Evolutionary conservation across 2,329 filamentous ascomycete genomes (phyloP), one percentile per base, ranked within the genome.

Genomic region (Penicillium corylophilum): DNA sequence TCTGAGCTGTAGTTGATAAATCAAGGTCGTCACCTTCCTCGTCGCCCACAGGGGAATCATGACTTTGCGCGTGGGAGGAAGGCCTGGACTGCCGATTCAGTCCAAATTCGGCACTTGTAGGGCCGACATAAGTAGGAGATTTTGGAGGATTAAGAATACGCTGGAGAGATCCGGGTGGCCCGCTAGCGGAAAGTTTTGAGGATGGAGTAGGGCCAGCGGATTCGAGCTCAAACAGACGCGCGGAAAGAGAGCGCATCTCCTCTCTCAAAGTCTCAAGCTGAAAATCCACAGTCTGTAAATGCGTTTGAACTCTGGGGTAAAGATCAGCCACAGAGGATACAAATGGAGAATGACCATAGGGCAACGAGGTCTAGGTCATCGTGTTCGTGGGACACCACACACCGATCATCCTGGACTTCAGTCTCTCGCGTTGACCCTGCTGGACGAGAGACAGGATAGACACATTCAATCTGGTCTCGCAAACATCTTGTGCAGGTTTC

Each of bases 401-500:
- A 64, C 66, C 55, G 44, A 24, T 63, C 62, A 56, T 65, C 53
- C 16, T 57, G 55, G 5, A 40, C 12, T 2, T 56, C 57, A 5
- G 33, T 46, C 20, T 56, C 57, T 4, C 47, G 44, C 5, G 35
- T 38, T 26, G 47, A 42, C n/a, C n/a, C 28, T 8, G 35, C 39
- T n/a, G 62, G 44, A 68, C 84, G 86, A 64, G 86, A 86, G 13
- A 83, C 80, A 5, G 84, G 79, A 71, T 88, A 88, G 40, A 86
- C 74, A 64, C 85, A 88, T 55, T 80, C 71, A 16, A 87, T 76
- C 60, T 83, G 84, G 68, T 88, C 83, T 15, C 62, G 59, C 3
- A 46, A 82, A 62, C 86, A 89, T 50, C 86, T 78, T 53, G 84
- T 80, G 59, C 86, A 89, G 1, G 84, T 82, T 1, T 79, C 82